phyloP scores from a whole-genome alignment of 2,329 filamentous ascomycete species.

The Fusarium sp. region DNA sequence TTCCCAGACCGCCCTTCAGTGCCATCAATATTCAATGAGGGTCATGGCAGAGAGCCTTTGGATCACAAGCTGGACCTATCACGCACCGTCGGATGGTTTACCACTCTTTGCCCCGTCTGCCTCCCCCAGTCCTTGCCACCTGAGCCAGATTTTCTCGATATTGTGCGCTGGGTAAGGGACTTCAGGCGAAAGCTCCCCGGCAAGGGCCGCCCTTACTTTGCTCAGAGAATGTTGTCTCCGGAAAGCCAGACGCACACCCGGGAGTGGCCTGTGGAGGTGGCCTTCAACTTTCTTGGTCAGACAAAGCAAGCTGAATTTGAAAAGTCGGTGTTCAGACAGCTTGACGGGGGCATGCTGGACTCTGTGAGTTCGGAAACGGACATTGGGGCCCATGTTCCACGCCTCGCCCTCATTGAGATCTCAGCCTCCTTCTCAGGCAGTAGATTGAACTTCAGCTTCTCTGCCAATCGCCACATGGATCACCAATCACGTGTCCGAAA shows the following conservation, averaged over 20 bases:
- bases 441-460: slow-evolving; percentile 14
- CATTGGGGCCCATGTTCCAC: slow-evolving; percentile 22
- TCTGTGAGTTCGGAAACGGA: slow-evolving; percentile 17
- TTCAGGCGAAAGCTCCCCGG: slow-evolving; percentile 32
- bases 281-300: slow-evolving; percentile 39
- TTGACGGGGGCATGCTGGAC: neutral
- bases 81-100: slow-evolving; percentile 55
- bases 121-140: slow-evolving; percentile 27
- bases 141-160: slow-evolving; percentile 22
- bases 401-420: slow-evolving; percentile 34
- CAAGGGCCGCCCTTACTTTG: slow-evolving; percentile 40
- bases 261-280: slow-evolving; percentile 25
- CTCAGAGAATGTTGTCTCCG: neutral
- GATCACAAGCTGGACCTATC: slow-evolving; percentile 46
- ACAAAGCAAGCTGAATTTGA: slow-evolving; percentile 1
- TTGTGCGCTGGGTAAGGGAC: slow-evolving; percentile 39
- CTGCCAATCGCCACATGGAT: slow-evolving; percentile 23
- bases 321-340: slow-evolving; percentile 14
- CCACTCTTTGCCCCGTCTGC: slow-evolving; percentile 40
- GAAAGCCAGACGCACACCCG: neutral
- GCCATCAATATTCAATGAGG: slow-evolving; percentile 49
- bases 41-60: slow-evolving; percentile 51
- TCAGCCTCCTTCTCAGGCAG: slow-evolving; percentile 7
- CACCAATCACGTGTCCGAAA: neutral
- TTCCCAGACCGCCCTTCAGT: slow-evolving; percentile 44